Conservation (phyloP, 345 rosid species). For the Abelmoschus esculentus region DNA sequence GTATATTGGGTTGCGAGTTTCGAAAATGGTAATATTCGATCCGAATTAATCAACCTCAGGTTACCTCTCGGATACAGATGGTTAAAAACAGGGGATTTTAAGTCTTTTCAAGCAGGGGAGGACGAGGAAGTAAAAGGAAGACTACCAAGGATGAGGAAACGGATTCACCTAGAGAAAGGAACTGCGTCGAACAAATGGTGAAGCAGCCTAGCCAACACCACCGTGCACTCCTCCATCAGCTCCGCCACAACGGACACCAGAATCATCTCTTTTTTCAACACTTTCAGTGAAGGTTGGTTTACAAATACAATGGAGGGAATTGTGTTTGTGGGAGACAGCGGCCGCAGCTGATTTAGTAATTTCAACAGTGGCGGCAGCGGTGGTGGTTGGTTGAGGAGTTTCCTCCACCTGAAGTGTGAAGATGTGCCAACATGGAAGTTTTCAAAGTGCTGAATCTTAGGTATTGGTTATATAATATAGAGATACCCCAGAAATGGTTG, state of each 20-base stretch:
- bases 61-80: too few relatives aligned
- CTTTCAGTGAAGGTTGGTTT: not conserved
- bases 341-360: not conserved
- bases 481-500: not conserved
- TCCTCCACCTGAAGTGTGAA: constrained; percentile 7
- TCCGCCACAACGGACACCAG: constrained; percentile 57
- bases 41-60: too few relatives aligned
- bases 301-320: not conserved
- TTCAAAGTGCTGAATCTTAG: not conserved
- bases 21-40: too few relatives aligned
- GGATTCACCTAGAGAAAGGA: constrained; percentile 73
- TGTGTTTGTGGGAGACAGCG: not conserved
- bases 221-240: constrained; percentile 81
- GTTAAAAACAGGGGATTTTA: not conserved
- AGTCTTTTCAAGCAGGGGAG: constrained; percentile 17
- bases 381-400: not conserved
- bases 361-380: not conserved
- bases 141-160: constrained; percentile 60
- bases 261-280: constrained; percentile 38
- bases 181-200: constrained; percentile 57
- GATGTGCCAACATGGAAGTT: not conserved
- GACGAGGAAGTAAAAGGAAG: constrained; percentile 43
- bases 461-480: not conserved
- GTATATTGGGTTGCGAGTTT: too few relatives aligned
- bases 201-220: constrained; percentile 54